Evolutionary conservation across 2,329 filamentous ascomycete genomes (phyloP).

Genomic region (Pseudogymnoascus sp.): DNA sequence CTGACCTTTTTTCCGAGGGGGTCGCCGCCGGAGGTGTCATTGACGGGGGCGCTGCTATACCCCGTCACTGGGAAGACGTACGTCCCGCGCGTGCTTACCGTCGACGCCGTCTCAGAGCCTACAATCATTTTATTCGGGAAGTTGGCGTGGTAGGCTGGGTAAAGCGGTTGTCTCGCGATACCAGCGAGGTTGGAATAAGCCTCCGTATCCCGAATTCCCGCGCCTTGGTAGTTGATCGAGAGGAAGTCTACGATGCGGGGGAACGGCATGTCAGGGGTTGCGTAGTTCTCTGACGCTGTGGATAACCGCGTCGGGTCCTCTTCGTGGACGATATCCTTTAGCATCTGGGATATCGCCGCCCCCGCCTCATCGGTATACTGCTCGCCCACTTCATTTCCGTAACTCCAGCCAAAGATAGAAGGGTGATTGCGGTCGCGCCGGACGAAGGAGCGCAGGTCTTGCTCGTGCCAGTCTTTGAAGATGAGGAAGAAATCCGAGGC

Average conservation of each 20-base stretch:
- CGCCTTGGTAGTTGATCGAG: conserved; percentile 48
- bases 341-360: conserved; percentile 25
- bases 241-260: conserved; percentile 37
- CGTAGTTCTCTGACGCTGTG: conserved; percentile 40
- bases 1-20: conserved; percentile 32
- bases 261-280: conserved; percentile 33
- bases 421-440: conserved; percentile 47
- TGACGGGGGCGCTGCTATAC: conserved; percentile 31
- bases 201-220: conserved; percentile 28
- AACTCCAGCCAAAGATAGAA: conserved; percentile 43
- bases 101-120: conserved; percentile 36
- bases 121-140: conserved; percentile 41
- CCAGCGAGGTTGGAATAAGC: conserved; percentile 21
- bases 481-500: conserved; percentile 42
- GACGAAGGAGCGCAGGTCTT: conserved; percentile 41
- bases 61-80: conserved; percentile 43
- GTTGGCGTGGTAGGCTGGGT: conserved; percentile 34
- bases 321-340: conserved; percentile 34
- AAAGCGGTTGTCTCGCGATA: conserved; percentile 24
- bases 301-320: conserved; percentile 40
- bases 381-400: conserved; percentile 46
- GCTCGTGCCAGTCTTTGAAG: conserved; percentile 45
- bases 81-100: conserved; percentile 40
- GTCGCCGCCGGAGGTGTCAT: conserved; percentile 33
- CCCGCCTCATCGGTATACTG: conserved; percentile 31